Evolutionary conservation across 2,329 filamentous ascomycete species (phyloP), one percentile per base, ranked within the genome.

Genomic region (Aspergillus sp.): DNA sequence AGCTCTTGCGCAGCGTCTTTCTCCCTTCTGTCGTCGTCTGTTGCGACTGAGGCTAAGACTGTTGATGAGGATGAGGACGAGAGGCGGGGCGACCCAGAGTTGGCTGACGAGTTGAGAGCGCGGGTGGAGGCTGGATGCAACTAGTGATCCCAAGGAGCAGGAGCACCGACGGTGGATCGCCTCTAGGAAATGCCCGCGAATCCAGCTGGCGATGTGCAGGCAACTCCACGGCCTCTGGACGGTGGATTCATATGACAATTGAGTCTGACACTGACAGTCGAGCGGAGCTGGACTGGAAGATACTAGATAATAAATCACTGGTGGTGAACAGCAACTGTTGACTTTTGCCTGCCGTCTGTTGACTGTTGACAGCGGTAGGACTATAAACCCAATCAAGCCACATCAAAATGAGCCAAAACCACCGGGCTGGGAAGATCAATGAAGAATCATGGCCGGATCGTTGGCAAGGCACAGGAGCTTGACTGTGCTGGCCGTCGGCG

Each of bases 101-200:
- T 48, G 50, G 37, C n/a, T 33, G 19, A 9, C 21, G 19, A 40
- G 27, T 40, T 25, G 61, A 56, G 62, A 61, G 62, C 54, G 61
- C 49, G 53, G 61, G 58, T 59, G 62, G 62, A 61, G 55, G 55
- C 58, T 58, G 62, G 62, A 57, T 58, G 56, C 63, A 58, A 64
- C 64, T 65, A 66, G 62, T 62, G 62, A 64, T 63, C 61, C 64
- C 64, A 63, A 66, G 61, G 61, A 65, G 62, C 52, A 63, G 63
- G 58, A 58, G 47, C 53, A 58, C 55, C 48, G 58, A 55, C 57
- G 41, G 62, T 64, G 63, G 62, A 65, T 62, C 63, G 55, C 53
- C 56, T 56, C 58, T 55, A 59, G 59, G 62, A 62, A 52, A 55
- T 60, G 58, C 56, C 60, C 57, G 60, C 57, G 62, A 59, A 62